Conservation (phyloP, 164 flowering plant species). For the Berberis vulgaris region DNA sequence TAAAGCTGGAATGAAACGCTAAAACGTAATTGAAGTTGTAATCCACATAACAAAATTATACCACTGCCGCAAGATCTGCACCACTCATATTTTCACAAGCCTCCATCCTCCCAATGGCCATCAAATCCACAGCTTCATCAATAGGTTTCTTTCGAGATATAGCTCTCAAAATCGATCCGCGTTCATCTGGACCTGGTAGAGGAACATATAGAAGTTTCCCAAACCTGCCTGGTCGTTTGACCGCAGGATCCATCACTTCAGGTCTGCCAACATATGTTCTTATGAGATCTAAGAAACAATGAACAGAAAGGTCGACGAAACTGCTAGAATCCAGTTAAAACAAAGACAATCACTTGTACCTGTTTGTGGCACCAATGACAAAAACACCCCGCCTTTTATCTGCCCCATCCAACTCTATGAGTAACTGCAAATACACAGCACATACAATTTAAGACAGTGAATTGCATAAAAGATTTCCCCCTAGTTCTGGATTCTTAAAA, state of each 20-base stretch:
- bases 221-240: conserved; percentile 83
- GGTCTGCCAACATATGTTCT: conserved; percentile 35
- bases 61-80: conserved; percentile 86
- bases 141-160: conserved; percentile 59
- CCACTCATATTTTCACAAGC: conserved; percentile 79
- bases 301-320: background rate
- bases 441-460: background rate
- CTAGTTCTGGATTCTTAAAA: no score
- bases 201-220: conserved; percentile 85
- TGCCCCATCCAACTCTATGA: conserved; percentile 84
- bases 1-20: background rate
- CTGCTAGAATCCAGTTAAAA: background rate
- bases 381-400: conserved; percentile 69
- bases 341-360: conserved; percentile 29
- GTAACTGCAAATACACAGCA: conserved; percentile 42
- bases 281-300: background rate
- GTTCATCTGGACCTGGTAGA: conserved; percentile 62
- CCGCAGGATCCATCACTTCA: conserved; percentile 73
- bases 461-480: no score
- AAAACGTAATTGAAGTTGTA: background rate
- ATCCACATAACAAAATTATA: conserved; percentile 16
- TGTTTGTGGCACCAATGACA: conserved; percentile 94
- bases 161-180: conserved; percentile 64
- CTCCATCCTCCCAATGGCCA: conserved; percentile 41
- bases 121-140: conserved; percentile 57